phyloP scores from a whole-genome alignment of 2,329 filamentous ascomycete genomes.

The Aphanoascus verrucosus region DNA sequence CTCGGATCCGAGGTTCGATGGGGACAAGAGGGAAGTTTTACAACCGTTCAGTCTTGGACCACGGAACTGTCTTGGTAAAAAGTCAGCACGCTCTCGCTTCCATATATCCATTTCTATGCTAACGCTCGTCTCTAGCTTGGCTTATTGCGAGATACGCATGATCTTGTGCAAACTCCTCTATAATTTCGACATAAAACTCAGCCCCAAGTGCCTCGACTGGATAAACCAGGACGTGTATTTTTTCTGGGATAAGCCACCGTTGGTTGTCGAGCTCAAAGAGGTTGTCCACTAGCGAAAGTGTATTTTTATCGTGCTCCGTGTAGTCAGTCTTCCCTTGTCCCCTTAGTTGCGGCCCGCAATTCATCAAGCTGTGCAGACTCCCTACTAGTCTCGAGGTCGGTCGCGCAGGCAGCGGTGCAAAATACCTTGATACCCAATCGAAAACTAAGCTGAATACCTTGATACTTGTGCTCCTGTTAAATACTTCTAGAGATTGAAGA shows the following conservation, averaged over 20 bases:
- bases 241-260: neutral
- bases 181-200: conserved; percentile 20
- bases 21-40: conserved; percentile 14
- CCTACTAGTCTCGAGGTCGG: too few species aligned
- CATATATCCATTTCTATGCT: neutral
- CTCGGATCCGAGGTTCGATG: conserved; percentile 1
- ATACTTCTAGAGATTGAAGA: too few species aligned
- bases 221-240: conserved; percentile 1
- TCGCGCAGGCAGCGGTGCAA: too few species aligned
- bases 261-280: neutral
- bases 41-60: conserved; percentile 18
- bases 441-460: too few species aligned
- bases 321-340: too few species aligned
- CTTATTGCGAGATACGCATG: conserved; percentile 19
- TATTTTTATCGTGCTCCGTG: too few species aligned
- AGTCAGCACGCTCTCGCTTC: neutral
- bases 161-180: conserved; percentile 18
- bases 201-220: conserved; percentile 12
- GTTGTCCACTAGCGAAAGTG: too few species aligned
- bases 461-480: too few species aligned
- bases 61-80: conserved; percentile 17
- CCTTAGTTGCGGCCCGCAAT: too few species aligned
- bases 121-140: conserved; percentile 5
- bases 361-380: too few species aligned
- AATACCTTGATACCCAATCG: too few species aligned